Evolutionary conservation across 306 rosid species (phyloP), one percentile per base, ranked within the genome.

Genomic region (Lathyrus aphaca): DNA sequence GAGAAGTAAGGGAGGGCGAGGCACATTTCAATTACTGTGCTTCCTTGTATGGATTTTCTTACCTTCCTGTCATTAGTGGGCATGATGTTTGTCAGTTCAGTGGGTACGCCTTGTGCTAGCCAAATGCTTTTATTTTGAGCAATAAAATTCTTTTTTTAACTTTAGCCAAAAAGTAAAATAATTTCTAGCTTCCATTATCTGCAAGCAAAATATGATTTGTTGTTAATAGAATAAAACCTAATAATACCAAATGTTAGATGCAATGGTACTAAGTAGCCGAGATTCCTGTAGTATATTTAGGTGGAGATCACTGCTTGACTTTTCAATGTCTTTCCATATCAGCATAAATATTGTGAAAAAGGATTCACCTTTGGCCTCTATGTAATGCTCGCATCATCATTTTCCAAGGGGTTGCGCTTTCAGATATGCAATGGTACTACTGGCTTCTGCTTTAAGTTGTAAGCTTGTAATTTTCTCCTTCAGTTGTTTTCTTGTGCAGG

Each of bases 111-210:
- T 48, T 48, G 55, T 48, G 39, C 10, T 35, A 35, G 39, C 8
- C 39, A 35, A 35, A 6, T 35, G 9, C 39, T 35, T 35, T 35
- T 35, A 7, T 35, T 35, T 35, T 35, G 19, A n/a, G 51, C 10
- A 15, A 17, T 49, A 49, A 17, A 18, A 8, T 8, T 17, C 25
- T 17, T 23, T 18, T n/a, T 49, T 8, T 17, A 0, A 27, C 56
- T 49, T 49, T 49, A 7, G 12, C 13, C 10, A 16, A 16, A 8
- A 17, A 3, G 9, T 1, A 19, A 15, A 53, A 51, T 61, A 53
- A n/a, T 62, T 42, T 69, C 94, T 82, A 53, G 91, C 96, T 72
- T 93, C 97, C 59, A 86, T 78, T 63, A 90, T 84, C 98, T 93
- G 88, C 75, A 56, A 21, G 74, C 42, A 65, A 23, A 72, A 39